Percentiles rank a stretch among this genome's conserved stretches.
Evolutionary conservation across 352 stramenopile species (phyloP).

Genomic region (Peronospora belbahrii): DNA sequence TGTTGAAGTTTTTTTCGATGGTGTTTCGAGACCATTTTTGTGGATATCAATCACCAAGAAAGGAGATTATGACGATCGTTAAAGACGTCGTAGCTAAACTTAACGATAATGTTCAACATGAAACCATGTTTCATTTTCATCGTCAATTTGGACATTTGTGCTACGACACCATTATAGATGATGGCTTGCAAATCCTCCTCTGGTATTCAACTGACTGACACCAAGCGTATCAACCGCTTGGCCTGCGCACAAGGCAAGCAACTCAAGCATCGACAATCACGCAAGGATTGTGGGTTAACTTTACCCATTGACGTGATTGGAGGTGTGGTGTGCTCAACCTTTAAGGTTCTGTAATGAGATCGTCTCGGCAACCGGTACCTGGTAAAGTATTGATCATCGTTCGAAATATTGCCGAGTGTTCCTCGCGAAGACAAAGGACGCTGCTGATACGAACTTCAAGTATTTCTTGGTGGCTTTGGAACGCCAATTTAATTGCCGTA

Average conservation of each 20-base stretch:
- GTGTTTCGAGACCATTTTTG: background rate
- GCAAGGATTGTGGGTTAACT: background rate
- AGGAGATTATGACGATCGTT: background rate
- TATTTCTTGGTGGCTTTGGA: background rate
- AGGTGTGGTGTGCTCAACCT: constrained; percentile 10
- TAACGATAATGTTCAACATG: no score
- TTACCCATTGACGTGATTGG: constrained; percentile 5
- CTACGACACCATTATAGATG: no score
- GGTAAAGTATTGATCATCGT: constrained; percentile 10
- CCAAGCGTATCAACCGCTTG: background rate
- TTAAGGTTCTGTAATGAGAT: constrained; percentile 2
- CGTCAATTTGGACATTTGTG: background rate
- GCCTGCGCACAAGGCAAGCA: background rate
- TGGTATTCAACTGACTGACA: no score
- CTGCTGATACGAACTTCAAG: background rate
- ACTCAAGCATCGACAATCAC: background rate
- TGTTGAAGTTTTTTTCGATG: background rate
- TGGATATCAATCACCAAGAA: background rate
- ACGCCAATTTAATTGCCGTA: background rate
- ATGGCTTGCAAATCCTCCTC: no score
- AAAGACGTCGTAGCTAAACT: background rate
- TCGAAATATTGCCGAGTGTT: constrained; percentile 14
- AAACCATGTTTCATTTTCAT: no score
- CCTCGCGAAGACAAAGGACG: no score
- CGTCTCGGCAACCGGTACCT: constrained; percentile 4